Percentiles rank a stretch among this genome's conserved stretches.
phyloP scores from a whole-genome alignment of 2,329 filamentous ascomycete genomes.

The Lachnellula suecica region DNA sequence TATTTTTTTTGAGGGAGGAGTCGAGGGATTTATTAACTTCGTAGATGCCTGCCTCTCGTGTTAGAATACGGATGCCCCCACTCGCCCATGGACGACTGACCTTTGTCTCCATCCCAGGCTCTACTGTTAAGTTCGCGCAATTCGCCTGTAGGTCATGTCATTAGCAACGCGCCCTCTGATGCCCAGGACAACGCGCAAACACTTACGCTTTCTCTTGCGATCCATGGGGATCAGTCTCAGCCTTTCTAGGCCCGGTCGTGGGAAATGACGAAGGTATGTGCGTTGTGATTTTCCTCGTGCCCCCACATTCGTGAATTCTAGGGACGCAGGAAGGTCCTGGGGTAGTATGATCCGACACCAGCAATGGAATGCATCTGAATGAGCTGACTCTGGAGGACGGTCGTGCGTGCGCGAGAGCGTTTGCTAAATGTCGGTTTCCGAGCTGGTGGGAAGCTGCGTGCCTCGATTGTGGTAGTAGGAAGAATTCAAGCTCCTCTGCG shows the following conservation, averaged over 20 bases:
- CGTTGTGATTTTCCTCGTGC: conserved; percentile 28
- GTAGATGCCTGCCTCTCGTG: conserved; percentile 24
- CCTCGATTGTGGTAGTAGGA: conserved; percentile 4
- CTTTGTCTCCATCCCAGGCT: conserved; percentile 86
- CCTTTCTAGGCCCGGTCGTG: conserved; percentile 18
- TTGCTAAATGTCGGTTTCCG: conserved; percentile 4
- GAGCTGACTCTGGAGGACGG: conserved; percentile 6
- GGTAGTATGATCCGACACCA: conserved; percentile 29
- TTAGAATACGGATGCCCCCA: conserved; percentile 14
- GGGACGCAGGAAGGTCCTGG: conserved; percentile 33
- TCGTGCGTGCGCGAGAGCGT: neutral
- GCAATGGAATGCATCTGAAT: conserved; percentile 37
- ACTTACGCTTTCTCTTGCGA: conserved; percentile 63
- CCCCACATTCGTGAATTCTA: conserved; percentile 36
- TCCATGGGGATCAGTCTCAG: conserved; percentile 51
- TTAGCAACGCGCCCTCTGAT: conserved; percentile 18
- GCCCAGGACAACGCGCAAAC: neutral
- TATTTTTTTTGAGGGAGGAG: conserved; percentile 96
- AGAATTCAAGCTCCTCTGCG: too few relatives aligned
- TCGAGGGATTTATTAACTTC: conserved; percentile 75
- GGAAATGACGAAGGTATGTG: conserved; percentile 21
- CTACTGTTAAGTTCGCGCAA: conserved; percentile 83
- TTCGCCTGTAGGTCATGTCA: conserved; percentile 61
- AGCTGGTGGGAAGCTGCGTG: conserved; percentile 8
- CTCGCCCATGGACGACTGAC: conserved; percentile 47